phyloP scores from a whole-genome alignment of 139 green algal species.

The Volvox africanus region DNA sequence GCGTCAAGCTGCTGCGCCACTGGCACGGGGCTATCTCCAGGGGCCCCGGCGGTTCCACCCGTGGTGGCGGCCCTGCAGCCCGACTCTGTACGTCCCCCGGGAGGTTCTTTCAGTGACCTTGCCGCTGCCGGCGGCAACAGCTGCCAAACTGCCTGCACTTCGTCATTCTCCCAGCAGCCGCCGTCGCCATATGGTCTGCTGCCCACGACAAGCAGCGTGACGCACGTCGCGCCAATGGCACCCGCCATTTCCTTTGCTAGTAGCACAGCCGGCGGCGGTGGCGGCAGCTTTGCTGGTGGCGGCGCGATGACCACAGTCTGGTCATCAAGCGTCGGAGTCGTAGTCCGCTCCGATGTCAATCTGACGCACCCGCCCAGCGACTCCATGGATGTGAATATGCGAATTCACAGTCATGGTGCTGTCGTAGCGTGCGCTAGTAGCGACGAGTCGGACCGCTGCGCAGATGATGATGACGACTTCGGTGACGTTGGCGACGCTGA shows the following conservation, averaged over 20 bases:
- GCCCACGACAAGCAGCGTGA: neutral
- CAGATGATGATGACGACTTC: too few species aligned
- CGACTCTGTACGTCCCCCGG: neutral
- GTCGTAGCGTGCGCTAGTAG: too few species aligned
- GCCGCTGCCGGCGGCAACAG: neutral
- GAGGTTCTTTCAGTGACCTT: neutral
- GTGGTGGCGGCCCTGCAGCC: neutral
- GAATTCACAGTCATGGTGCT: too few species aligned
- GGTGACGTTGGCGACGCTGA: too few species aligned
- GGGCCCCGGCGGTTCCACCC: neutral
- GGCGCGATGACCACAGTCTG: neutral
- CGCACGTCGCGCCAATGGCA: neutral
- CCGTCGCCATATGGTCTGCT: slow-evolving; percentile 24
- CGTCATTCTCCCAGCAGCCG: neutral
- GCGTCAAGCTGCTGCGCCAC: too few species aligned
- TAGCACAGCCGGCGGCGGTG: neutral
- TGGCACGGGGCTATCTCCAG: neutral
- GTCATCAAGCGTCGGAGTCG: neutral
- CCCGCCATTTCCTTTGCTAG: neutral
- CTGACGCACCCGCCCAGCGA: too few species aligned
- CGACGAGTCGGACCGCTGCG: too few species aligned
- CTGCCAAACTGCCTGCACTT: neutral
- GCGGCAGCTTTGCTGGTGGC: neutral
- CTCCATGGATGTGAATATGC: too few species aligned
- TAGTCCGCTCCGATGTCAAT: too few species aligned